These are phyloP conservation scores for Aspergillus bombycis DNA, from an alignment of 2,329 filamentous ascomycete species.

Conservation along the genomic window DNA sequence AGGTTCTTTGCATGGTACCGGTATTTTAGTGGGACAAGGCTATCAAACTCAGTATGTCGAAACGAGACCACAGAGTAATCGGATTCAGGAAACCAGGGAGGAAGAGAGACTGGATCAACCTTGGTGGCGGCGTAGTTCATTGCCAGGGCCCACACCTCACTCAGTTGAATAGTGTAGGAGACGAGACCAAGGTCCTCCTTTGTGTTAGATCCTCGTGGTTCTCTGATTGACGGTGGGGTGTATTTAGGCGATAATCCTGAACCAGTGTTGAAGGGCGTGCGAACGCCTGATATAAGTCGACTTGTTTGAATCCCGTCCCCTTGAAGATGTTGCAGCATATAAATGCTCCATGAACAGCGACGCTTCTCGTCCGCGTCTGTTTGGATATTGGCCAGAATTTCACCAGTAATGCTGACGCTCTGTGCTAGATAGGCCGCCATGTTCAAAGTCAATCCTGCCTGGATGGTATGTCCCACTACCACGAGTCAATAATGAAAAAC, in stretches of 20 bases:
- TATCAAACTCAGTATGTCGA: conserved; percentile 52
- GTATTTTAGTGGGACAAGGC: conserved; percentile 50
- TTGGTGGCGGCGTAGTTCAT: conserved; percentile 47
- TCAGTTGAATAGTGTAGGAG: conserved; percentile 44
- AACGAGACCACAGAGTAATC: conserved; percentile 52
- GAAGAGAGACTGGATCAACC: conserved; percentile 40
- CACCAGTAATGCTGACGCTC: background rate
- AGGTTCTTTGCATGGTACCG: conserved; percentile 52
- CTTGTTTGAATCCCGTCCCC: background rate
- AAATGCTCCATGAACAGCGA: background rate
- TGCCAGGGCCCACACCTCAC: conserved; percentile 51
- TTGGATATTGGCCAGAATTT: background rate
- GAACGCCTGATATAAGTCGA: background rate
- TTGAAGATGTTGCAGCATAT: background rate
- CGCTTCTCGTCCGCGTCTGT: background rate
- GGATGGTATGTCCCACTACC: background rate
- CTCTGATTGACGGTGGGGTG: background rate
- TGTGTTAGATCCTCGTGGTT: conserved; percentile 2
- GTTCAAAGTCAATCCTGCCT: background rate
- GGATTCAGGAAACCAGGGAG: conserved; percentile 50
- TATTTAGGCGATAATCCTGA: background rate
- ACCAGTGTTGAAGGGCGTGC: background rate
- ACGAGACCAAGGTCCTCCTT: conserved; percentile 40
- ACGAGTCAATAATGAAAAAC: background rate
- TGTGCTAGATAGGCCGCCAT: background rate